Evolutionary conservation across 352 stramenopile genomes (phyloP).

Genomic region (Thraustotheca clavata): DNA sequence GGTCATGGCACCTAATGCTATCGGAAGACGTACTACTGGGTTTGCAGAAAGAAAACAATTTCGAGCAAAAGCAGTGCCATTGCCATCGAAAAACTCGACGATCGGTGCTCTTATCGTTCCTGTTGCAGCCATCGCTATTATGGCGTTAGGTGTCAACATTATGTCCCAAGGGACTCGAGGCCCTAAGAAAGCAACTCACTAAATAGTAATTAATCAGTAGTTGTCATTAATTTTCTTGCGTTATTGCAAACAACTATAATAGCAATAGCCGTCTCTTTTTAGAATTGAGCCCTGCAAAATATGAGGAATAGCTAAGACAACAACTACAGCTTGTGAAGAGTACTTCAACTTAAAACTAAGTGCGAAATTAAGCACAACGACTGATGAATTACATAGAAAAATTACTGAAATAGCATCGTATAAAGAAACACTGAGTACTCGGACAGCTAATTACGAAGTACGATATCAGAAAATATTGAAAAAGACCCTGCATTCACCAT

Average conservation of each 20-base stretch:
- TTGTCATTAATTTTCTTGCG: neutral
- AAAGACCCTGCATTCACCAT: too few relatives aligned
- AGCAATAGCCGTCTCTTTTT: neutral
- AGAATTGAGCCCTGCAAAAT: neutral
- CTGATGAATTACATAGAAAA: too few relatives aligned
- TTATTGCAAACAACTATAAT: neutral
- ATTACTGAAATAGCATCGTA: too few relatives aligned
- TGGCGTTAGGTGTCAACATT: slow-evolving; percentile 49
- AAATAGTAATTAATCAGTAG: neutral
- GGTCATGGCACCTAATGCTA: slow-evolving; percentile 37
- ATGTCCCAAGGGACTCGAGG: slow-evolving; percentile 22
- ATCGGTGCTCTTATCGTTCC: slow-evolving; percentile 59
- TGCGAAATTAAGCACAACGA: too few relatives aligned
- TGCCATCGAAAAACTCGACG: slow-evolving; percentile 50
- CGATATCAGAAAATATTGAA: too few relatives aligned
- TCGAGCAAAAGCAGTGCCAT: slow-evolving; percentile 33
- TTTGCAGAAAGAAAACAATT: slow-evolving; percentile 64
- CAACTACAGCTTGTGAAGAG: neutral
- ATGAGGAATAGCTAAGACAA: neutral
- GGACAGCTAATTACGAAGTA: too few relatives aligned
- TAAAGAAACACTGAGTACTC: too few relatives aligned
- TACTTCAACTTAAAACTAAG: neutral
- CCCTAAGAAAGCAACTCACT: neutral
- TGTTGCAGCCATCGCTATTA: slow-evolving; percentile 38
- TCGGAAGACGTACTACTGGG: slow-evolving; percentile 48